Evolutionary conservation across 768 basidiomycete species (phyloP), one percentile per base, ranked within the genome.

Genomic region (Tephrocybe sp.): DNA sequence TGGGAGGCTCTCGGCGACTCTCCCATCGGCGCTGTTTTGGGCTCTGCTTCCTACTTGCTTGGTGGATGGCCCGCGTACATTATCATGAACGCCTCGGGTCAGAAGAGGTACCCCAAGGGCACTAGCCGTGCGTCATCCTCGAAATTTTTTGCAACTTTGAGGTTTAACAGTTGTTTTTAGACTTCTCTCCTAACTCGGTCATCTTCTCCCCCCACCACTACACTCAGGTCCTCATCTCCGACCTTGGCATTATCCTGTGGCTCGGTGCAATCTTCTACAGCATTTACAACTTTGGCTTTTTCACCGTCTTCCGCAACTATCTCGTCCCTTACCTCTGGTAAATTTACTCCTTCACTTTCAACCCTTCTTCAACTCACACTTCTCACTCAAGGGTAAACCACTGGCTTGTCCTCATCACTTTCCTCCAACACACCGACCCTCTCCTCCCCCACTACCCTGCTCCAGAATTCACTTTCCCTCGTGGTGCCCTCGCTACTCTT

Each of bases 341-440:
- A 16, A 67, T 61, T n/a, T 36, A 13, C 18, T 6, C 2, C 31
- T 12, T 16, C 24, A 9, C 11, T 39, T 10, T 18, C 29, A 47
- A 23, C 11, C 47, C 42, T 8, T 45, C 51, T 25, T 15, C 3
- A 53, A 37, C 19, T 37, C 33, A 38, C n/a, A n/a, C 42, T 45
- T 51, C 9, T 12, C 11, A 52, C 13, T 34, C 8, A 34, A 85
- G 81, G 84, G 83, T 87, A 46, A 91, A 91, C 76, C 91, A 93
- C 76, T 97, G 94, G 94, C 79, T 97, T 46, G 91, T 97, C 49
- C 62, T 93, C 60, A 97, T 97, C 74, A 97, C 94, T 16, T 97
- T 92, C 87, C 77, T 97, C 43, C 95, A 99, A 73, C 95, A 99
- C 76, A 97, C 95, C 60, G 95, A 97, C 71, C 92, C 94, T 16